Base-by-base conservation (phyloP, 441 rosid genomes). In the Jatropha multifida region DNA sequence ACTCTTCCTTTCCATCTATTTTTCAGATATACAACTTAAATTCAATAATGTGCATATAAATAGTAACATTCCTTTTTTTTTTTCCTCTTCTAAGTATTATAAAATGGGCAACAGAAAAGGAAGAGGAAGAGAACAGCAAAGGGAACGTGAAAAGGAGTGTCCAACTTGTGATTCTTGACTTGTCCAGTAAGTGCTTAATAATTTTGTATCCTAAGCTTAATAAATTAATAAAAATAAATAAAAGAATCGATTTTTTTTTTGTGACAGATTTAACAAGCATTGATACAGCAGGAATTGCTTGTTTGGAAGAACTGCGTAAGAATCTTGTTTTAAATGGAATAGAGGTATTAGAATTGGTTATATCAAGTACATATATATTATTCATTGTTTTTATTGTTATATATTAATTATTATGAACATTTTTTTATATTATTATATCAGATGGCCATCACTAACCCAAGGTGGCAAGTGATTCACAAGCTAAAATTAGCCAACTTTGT, bases 391-490 rank as follows among this genome's bases (percentile, higher is more conserved):
- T 23, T 10, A 17, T 14, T 1, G n/a, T 42, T 42, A 42, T 18
- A 20, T 15, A 51, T 42, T 61, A 40, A 18, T 17, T 54, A 4
- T 18, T 15, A 48, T 12, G 52, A 48, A 48, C 14, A 9, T 49
- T 72, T 56, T 66, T 15, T 9, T 64, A 63, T 46, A 13, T 0
- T 56, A 4, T 18, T 27, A 56, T 52, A 13, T 66, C 89, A 90
- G 97, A 67, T 91, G 74, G 91, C 91, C 37, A 82, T 94, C 60
- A 85, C 85, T 37, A 92, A 88, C 78, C 98, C 97, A 3, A 91
- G 84, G 79, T 91, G 97, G 97, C 84, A 86, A 80, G 97, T 94
- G 78, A 82, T 87, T 68, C 90, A 92, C 85, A 94, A 91, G 86
- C 85, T 94, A 81, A 94, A 79, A 84, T 18, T 85, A 69, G 81